These are phyloP conservation scores for Macrophomina pseudophaseolina DNA, from an alignment of 2,329 filamentous ascomycete species.

Conservation along the genomic window DNA sequence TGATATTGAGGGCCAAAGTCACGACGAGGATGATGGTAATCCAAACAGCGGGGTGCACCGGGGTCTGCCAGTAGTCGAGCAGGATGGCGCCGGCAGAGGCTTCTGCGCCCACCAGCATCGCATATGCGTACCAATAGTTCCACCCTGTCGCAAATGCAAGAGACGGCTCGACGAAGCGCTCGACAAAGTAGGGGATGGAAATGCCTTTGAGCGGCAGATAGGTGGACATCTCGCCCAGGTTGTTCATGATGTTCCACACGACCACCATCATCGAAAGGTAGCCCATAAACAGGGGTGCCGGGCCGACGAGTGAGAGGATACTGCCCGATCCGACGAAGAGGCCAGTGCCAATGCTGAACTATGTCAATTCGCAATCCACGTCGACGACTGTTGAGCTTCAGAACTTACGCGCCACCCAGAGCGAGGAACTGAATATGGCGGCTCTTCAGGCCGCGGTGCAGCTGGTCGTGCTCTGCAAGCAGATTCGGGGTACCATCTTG, in stretches of 20 bases:
- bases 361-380: not conserved
- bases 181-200: conserved; percentile 81
- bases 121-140: conserved; percentile 18
- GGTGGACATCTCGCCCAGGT: conserved; percentile 33
- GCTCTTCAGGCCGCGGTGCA: conserved; percentile 44
- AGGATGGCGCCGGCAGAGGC: conserved; percentile 44
- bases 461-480: conserved; percentile 29
- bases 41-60: conserved; percentile 18
- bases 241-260: conserved; percentile 35
- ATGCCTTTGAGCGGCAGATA: conserved; percentile 60
- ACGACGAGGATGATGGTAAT: conserved; percentile 12
- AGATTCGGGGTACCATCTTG: conserved; percentile 1
- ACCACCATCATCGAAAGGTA: conserved; percentile 27
- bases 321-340: conserved; percentile 15
- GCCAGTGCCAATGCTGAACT: conserved; percentile 14
- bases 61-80: conserved; percentile 48
- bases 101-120: conserved; percentile 42
- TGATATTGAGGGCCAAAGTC: conserved; percentile 15
- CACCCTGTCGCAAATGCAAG: conserved; percentile 16
- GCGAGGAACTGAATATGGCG: conserved; percentile 44
- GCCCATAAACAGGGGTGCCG: conserved; percentile 18
- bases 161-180: conserved; percentile 51
- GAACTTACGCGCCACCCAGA: conserved; percentile 6
- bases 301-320: conserved; percentile 32
- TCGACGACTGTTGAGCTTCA: not conserved